Conservation (phyloP, 352 stramenopile genomes). For the Phytophthora colocasiae region DNA sequence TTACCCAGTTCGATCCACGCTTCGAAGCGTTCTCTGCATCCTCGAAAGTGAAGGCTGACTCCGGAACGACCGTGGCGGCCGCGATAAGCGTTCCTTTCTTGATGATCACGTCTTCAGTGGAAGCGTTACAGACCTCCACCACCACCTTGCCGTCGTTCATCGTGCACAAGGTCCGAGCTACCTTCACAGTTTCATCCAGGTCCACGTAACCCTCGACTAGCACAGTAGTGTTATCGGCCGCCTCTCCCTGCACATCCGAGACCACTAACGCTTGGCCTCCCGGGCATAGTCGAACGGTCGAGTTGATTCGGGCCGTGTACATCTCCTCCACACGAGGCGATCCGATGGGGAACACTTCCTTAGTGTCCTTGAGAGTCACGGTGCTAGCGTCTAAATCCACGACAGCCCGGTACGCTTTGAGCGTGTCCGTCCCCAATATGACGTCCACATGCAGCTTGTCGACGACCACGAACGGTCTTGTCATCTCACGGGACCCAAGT, state of each 20-base stretch:
- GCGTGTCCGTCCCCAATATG: neutral
- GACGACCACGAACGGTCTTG: neutral
- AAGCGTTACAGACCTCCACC: constrained; percentile 1
- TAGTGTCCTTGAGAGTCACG: constrained; percentile 1
- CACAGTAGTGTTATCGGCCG: neutral
- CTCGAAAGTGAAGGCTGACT: too few species aligned
- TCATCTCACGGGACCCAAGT: neutral
- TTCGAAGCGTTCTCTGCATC: too few species aligned
- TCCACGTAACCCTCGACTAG: neutral
- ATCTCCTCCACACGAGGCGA: too few species aligned
- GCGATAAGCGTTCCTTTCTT: neutral
- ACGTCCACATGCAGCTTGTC: neutral
- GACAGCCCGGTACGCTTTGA: constrained; percentile 4
- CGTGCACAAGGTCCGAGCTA: constrained; percentile 4
- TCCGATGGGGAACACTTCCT: constrained; percentile 2
- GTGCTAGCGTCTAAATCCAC: constrained; percentile 6
- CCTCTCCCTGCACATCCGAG: too few species aligned
- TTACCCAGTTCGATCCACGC: too few species aligned
- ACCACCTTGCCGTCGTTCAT: neutral
- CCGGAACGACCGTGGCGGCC: neutral
- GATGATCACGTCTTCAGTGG: neutral
- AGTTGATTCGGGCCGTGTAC: too few species aligned
- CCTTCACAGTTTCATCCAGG: neutral
- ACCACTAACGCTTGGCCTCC: too few species aligned
- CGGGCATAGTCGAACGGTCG: too few species aligned